phyloP scores from a whole-genome alignment of 305 asterid genomes.

The Fraxinus xanthoxyloides region DNA sequence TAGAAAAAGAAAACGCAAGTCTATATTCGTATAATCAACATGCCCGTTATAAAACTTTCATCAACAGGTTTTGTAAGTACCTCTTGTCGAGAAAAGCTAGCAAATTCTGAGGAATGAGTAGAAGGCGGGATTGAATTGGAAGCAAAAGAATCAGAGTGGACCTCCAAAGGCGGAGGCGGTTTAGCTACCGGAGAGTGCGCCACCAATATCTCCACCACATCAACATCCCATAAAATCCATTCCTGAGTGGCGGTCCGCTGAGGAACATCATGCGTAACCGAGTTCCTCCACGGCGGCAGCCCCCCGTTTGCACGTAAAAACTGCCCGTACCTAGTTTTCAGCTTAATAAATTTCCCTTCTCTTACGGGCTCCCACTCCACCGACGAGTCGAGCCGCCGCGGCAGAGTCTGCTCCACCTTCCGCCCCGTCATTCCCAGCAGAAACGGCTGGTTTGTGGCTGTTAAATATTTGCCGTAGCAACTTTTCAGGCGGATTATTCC shows the following conservation, averaged over 20 bases:
- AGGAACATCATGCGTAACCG: constrained; percentile 88
- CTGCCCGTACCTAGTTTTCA: constrained; percentile 64
- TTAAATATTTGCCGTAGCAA: constrained; percentile 23
- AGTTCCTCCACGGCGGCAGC: constrained; percentile 90
- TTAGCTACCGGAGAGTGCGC: constrained; percentile 36
- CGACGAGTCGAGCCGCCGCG: constrained; percentile 57
- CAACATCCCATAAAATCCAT: constrained; percentile 86
- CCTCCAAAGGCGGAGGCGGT: constrained; percentile 37
- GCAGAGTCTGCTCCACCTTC: constrained; percentile 22
- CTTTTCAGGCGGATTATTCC: constrained; percentile 26
- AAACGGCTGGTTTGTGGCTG: constrained; percentile 30
- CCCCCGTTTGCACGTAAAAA: constrained; percentile 86
- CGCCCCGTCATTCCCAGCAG: constrained; percentile 30
- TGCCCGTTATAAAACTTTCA: neutral
- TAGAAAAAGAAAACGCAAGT: neutral
- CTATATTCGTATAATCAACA: neutral
- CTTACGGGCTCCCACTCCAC: constrained; percentile 71
- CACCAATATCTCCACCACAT: constrained; percentile 54
- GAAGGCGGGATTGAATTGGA: constrained; percentile 28
- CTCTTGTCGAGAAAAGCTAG: constrained; percentile 55
- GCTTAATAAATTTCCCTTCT: constrained; percentile 50
- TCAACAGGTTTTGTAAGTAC: constrained; percentile 21
- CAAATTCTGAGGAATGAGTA: constrained; percentile 19
- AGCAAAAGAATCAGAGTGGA: constrained; percentile 18
- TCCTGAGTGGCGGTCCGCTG: constrained; percentile 71